Evolutionary conservation across 2,329 filamentous ascomycete species (phyloP).

Genomic region (Neospermospora avenae): DNA sequence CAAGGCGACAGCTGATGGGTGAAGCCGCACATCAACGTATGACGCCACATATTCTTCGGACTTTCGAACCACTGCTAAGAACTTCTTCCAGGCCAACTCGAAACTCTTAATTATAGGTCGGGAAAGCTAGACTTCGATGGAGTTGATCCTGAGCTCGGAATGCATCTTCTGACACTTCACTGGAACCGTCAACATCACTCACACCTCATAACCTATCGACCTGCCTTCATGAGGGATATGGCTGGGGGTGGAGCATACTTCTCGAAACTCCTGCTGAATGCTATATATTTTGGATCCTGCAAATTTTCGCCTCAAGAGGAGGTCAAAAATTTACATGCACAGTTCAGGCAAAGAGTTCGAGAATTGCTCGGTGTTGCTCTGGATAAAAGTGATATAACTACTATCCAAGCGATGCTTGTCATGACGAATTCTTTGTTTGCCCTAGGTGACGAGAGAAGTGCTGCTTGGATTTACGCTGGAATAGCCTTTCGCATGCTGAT

Average conservation of each 20-base stretch:
- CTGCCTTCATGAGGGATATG: constrained; percentile 47
- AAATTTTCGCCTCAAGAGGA: constrained; percentile 30
- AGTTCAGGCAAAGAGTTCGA: constrained; percentile 38
- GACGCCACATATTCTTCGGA: background rate
- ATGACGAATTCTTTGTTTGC: constrained; percentile 51
- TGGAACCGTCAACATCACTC: constrained; percentile 53
- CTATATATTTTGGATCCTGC: constrained; percentile 35
- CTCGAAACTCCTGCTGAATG: constrained; percentile 39
- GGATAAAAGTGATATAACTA: constrained; percentile 50
- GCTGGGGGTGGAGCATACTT: constrained; percentile 36
- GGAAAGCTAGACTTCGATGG: constrained; percentile 50
- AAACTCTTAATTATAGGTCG: background rate
- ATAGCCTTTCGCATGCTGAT: constrained; percentile 54
- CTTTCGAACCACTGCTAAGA: background rate
- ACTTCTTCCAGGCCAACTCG: background rate
- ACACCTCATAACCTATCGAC: constrained; percentile 47
- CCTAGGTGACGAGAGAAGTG: constrained; percentile 47
- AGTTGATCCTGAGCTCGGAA: constrained; percentile 48
- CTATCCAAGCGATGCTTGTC: constrained; percentile 50
- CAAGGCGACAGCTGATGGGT: background rate
- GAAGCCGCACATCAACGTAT: background rate
- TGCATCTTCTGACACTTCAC: constrained; percentile 49
- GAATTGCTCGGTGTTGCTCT: constrained; percentile 45
- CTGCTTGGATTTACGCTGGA: constrained; percentile 56
- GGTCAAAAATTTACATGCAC: constrained; percentile 21